A percentile compares a stretch with the other conserved stretches of the same genome.
Evolutionary conservation across 306 rosid genomes (phyloP).

Genomic region (Neltuma alba): DNA sequence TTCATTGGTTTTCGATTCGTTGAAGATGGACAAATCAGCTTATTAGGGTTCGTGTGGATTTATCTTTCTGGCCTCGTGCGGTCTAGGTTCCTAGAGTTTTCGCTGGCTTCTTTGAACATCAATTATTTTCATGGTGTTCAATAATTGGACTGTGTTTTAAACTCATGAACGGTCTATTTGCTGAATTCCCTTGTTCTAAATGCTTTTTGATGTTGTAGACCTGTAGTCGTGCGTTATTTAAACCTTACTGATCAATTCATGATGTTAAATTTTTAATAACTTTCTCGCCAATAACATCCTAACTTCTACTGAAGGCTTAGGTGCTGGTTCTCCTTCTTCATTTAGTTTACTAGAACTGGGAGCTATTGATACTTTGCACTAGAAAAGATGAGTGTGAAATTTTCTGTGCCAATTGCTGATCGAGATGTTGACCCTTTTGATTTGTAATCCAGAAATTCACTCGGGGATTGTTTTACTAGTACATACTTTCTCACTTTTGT

Average conservation of each 20-base stretch:
- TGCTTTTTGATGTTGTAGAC: too few species aligned
- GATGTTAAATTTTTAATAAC: neutral
- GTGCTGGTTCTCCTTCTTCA: neutral
- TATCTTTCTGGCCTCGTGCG: neutral
- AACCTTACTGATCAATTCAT: neutral
- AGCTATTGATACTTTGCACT: neutral
- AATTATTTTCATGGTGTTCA: neutral
- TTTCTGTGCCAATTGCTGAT: neutral
- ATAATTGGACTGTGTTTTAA: neutral
- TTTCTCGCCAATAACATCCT: neutral
- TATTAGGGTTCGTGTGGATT: constrained; percentile 33
- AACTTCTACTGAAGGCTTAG: neutral
- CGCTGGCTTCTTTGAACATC: neutral
- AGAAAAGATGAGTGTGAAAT: neutral
- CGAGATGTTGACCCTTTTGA: neutral
- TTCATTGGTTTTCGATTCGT: constrained; percentile 6
- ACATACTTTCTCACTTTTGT: neutral
- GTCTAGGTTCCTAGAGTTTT: constrained; percentile 12
- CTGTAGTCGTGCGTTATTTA: neutral
- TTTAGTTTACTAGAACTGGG: neutral
- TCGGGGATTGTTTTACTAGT: neutral
- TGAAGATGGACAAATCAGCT: neutral
- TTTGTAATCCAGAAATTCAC: neutral
- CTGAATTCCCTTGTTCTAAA: neutral
- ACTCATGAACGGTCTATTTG: neutral